A percentile compares a stretch with the other conserved stretches of the same genome.
phyloP scores from a whole-genome alignment of 208 protist species.

The Porcisia hertigi region DNA sequence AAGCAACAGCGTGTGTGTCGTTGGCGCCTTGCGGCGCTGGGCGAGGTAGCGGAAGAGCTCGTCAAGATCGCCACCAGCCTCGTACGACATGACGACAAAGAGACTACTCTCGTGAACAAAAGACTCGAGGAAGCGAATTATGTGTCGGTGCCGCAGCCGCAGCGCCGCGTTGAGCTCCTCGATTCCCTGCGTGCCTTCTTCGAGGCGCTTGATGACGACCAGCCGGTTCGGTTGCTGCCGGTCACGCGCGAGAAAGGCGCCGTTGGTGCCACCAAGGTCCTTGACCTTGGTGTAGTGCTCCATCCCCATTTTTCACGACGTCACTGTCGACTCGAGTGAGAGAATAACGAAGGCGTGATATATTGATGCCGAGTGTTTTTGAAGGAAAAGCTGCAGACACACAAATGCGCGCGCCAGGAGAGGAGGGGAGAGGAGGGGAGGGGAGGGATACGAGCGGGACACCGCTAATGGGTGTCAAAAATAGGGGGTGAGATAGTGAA shows the following conservation, averaged over 20 bases:
- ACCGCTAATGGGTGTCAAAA: no score
- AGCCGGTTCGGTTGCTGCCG: slow-evolving; percentile 52
- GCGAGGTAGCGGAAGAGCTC: slow-evolving; percentile 50
- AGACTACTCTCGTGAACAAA: slow-evolving; percentile 69
- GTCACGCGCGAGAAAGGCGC: slow-evolving; percentile 67
- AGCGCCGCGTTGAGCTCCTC: slow-evolving; percentile 80
- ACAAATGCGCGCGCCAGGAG: background rate
- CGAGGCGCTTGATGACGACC: slow-evolving; percentile 84
- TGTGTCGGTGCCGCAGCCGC: slow-evolving; percentile 79
- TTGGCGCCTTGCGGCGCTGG: slow-evolving; percentile 44
- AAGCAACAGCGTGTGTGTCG: slow-evolving; percentile 50
- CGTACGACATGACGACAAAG: slow-evolving; percentile 86
- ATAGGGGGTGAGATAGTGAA: no score
- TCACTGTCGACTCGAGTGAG: background rate
- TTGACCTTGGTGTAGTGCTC: slow-evolving; percentile 81
- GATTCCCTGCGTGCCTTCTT: slow-evolving; percentile 60
- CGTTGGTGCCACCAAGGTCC: slow-evolving; percentile 81
- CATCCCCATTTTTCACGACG: slow-evolving; percentile 60
- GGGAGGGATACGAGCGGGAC: no score
- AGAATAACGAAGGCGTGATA: background rate
- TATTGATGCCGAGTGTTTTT: background rate
- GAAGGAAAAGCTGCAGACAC: background rate
- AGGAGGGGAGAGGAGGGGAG: no score
- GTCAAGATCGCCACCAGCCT: slow-evolving; percentile 82
- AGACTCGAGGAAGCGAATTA: slow-evolving; percentile 75